Evolutionary conservation across 345 rosid species (phyloP), one percentile per base, ranked within the genome.

Genomic region (Reutealis trisperma): DNA sequence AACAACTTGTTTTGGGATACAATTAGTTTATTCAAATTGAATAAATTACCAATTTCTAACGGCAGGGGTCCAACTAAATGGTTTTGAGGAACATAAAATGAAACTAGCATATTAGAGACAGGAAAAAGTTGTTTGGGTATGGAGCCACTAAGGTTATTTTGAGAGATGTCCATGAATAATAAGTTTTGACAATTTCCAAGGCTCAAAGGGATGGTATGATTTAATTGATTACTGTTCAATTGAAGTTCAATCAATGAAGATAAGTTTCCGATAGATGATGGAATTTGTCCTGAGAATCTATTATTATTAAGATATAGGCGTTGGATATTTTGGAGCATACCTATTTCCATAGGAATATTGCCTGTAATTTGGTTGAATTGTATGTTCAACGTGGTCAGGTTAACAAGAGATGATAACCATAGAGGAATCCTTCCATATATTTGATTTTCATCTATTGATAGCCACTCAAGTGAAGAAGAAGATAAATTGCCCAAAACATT

Each of bases 121-220:
- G 37, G 10, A 34, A 75, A 6, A 3, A 75, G 8, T 66, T 66
- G 63, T 21, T 5, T 27, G 30, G 78, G 78, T 3, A 75, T 66
- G 16, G 10, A 21, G 21, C 78, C 64, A 11, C 22, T 66, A 10
- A 75, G 54, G 12, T 65, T 75, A 41, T 65, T 75, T 4, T 52
- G 21, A 8, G 37, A 22, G 8, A 75, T 19, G 34, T 42, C 21
- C 45, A 75, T 14, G 6, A 3, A 10, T 7, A 19, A 2, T 22
- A 75, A 24, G 5, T 32, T 19, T 0, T 22, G 15, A 12, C 71
- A 34, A 22, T 75, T 54, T 2, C 51, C 63, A 13, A 75, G 41
- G 63, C 63, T 59, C 0, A 6, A 59, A 19, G 63, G 63, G 27
- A 59, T 59, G 27, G n/a, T 59, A 5, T 25, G 25, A 3, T 59